Evolutionary conservation across 352 stramenopile genomes (phyloP), one percentile per base, ranked within the genome.

Genomic region (Pythium aquatile): DNA sequence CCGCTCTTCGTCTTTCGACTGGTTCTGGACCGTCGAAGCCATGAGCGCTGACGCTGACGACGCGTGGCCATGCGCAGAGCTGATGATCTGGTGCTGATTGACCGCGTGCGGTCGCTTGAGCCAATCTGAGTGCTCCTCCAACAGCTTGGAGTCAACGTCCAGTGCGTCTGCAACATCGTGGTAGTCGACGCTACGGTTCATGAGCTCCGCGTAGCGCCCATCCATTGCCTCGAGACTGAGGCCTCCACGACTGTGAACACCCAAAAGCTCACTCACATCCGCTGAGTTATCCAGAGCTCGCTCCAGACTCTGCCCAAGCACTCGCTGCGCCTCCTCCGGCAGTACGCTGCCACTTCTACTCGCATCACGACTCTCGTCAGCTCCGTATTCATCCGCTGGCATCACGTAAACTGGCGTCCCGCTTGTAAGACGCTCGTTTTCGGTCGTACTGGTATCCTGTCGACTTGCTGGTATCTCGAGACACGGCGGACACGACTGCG

Each of bases 1-100:
- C 17, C 76, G 75, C 60, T 94, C 83, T 56, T 94, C 83, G 66
- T 93, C 82, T 2, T 64, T 85, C 13, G 85, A 91, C 29, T 91
- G 40, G 24, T 74, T 74, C 3, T 82, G 78, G n/a, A 24, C 24
- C 2, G 60, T 49, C 6, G 52, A 30, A 11, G 59, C 24, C 10
- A 62, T 32, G 6, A 55, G 44, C 14, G 48, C 26, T n/a, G 24
- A 20, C 16, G 48, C 30, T 2, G 17, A 35, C 0, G 48, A 24
- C 5, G 33, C 14, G 29, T 52, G 44, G 13, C 46, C 54, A 33
- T 51, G 62, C 1, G 40, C 17, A 37, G 10, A 7, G 26, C 35
- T 29, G 6, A 69, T 26, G n/a, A 62, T n/a, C 5, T 61, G n/a
- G 17, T 56, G 20, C 40, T 70, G 63, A 29, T 74, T 74, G 14